Evolutionary conservation across 768 basidiomycete species (phyloP).

Genomic region (Sistotremastrum suecicum): DNA sequence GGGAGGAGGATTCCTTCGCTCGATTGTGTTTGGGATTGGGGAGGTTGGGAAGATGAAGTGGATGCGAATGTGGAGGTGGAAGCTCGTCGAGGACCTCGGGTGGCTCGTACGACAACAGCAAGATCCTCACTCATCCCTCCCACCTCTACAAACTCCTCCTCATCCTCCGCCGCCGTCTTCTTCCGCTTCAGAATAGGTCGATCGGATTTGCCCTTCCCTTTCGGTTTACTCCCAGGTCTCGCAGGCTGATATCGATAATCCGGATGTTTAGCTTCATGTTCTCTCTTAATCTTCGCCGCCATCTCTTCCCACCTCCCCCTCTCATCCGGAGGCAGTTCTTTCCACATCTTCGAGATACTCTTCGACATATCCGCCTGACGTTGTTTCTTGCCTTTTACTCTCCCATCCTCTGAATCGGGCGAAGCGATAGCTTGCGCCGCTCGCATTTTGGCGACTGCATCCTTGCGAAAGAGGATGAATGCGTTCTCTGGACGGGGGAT

Average conservation of each 20-base stretch:
- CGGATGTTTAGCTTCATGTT: constrained; percentile 62
- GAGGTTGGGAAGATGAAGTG: no score
- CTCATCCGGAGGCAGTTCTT: constrained; percentile 49
- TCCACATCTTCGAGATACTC: constrained; percentile 74
- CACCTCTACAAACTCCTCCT: no score
- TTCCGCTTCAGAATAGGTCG: constrained; percentile 13
- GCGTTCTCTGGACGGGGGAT: constrained; percentile 77
- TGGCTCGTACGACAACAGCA: no score
- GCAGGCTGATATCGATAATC: constrained; percentile 71
- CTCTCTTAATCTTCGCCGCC: constrained; percentile 69
- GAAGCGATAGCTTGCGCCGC: constrained; percentile 13
- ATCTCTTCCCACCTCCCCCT: constrained; percentile 60
- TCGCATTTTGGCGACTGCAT: constrained; percentile 34
- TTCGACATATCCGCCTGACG: constrained; percentile 70
- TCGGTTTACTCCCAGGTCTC: constrained; percentile 25
- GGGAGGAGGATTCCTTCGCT: no score
- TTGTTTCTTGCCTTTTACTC: constrained; percentile 47
- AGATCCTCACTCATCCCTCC: no score
- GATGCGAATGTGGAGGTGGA: no score
- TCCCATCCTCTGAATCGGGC: constrained; percentile 5
- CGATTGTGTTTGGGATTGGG: no score
- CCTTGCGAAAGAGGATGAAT: constrained; percentile 69
- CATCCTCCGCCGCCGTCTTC: constrained; percentile 30
- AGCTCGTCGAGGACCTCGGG: no score
- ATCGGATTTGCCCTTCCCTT: constrained; percentile 18